A percentile compares a stretch with the other conserved stretches of the same genome.
Conservation (phyloP, 2,329 filamentous ascomycete species). For the Fusarium sambucinum region DNA sequence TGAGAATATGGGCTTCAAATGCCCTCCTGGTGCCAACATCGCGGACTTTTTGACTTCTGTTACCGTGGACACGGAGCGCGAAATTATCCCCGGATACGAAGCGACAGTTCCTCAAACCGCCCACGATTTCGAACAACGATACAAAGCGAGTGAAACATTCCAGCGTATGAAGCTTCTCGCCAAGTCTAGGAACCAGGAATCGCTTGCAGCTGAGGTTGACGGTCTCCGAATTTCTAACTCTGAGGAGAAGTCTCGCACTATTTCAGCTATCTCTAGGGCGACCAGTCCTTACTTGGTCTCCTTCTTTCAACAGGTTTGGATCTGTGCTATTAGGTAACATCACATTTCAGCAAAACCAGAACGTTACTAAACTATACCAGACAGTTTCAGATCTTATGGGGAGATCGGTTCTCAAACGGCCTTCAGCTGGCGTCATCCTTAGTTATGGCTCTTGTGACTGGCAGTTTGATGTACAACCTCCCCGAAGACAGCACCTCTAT, state of each 20-base stretch:
- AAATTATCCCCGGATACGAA: not conserved
- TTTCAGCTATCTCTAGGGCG: not conserved
- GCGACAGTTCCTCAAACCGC: not conserved
- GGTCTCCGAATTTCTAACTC: not conserved
- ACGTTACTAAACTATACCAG: not conserved
- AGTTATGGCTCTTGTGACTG: conserved; percentile 12
- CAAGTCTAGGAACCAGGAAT: not conserved
- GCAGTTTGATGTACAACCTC: conserved; percentile 36
- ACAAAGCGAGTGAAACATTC: not conserved
- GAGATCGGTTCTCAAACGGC: not conserved
- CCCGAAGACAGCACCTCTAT: conserved; percentile 1
- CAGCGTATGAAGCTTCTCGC: not conserved
- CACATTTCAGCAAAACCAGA: accelerated
- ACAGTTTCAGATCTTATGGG: not conserved
- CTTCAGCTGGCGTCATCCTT: not conserved
- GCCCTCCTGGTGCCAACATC: not conserved
- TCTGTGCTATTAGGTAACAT: not conserved
- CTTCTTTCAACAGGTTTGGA: not conserved
- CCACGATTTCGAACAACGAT: not conserved
- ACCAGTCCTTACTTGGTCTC: not conserved
- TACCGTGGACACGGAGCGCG: not conserved
- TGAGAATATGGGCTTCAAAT: not conserved
- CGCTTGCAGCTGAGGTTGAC: not conserved
- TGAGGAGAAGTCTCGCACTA: not conserved
- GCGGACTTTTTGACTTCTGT: conserved; percentile 1